Base-by-base conservation (phyloP, 352 stramenopile genomes). In the Globisporangium middletonii region DNA sequence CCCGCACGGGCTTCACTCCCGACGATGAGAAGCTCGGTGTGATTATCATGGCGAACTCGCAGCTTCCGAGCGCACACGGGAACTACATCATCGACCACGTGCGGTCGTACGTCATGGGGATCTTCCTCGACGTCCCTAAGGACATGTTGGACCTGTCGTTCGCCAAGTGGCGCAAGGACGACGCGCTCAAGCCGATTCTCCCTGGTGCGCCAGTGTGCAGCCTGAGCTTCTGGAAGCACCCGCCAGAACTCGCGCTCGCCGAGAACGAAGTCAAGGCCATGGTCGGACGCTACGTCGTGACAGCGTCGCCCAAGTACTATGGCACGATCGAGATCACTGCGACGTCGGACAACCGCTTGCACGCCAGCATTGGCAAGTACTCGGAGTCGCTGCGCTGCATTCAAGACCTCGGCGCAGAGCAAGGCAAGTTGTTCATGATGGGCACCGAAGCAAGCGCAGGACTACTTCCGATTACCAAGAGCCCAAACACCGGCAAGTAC, bases 71-170 rank as follows among this genome's bases (percentile, higher is more conserved):
- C 0, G 42, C 64, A 2, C 68, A 85, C 44, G 43, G 70, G 0
- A 75, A 69, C 12, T 83, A 71, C 51, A 68, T 69, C 13, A 57
- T 85, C 3, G 74, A 90, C 50, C 77, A 86, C 56, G 76, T 83
- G 38, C 74, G 80, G 2, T 80, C 75, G 48, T 88, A 90, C 59
- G 59, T 88, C 11, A 70, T 86, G 48, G 80, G 80, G 0, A 64
- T 90, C 28, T 86, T 90, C 41, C 59, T 90, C 13, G 76, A 86
- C 33, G 71, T 88, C 1, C 76, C 80, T 2, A 83, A 72, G 50
- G 47, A 68, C 12, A 71, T 84, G 35, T 56, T 90, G 33, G 72
- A 86, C 49, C 62, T 66, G 8, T 66, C 67, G 18, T 85, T 76
- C 44, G 41, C 62, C 4, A 58, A 64, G 23, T 79, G 68, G 69